phyloP scores from a whole-genome alignment of 2,329 filamentous ascomycete species.

The Stagonosporopsis vannaccii region DNA sequence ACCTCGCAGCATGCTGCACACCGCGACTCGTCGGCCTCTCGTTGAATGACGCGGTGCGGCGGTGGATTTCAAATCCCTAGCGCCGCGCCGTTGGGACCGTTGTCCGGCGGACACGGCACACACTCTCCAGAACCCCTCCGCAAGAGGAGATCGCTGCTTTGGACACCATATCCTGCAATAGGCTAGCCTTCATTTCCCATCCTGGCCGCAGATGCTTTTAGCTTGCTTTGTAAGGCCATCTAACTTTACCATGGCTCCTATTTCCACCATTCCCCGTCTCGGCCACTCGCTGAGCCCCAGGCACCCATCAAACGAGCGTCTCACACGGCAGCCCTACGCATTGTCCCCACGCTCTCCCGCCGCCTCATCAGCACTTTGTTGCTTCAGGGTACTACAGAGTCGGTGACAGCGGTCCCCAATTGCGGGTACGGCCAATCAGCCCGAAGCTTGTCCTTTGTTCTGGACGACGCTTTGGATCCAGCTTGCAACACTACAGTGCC shows the following conservation, averaged over 20 bases:
- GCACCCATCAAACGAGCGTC: conserved; percentile 27
- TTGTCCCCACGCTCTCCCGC: conserved; percentile 34
- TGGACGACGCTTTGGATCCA: conserved; percentile 5
- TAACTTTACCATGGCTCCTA: conserved; percentile 12
- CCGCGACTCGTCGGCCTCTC: conserved; percentile 30
- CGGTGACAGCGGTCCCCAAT: conserved; percentile 28
- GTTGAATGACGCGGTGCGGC: conserved; percentile 15
- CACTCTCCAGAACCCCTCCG: conserved; percentile 16
- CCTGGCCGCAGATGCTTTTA: conserved; percentile 22
- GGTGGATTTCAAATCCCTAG: conserved; percentile 27
- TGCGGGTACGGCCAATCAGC: conserved; percentile 28
- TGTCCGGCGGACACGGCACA: conserved; percentile 19
- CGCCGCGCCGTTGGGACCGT: conserved; percentile 22
- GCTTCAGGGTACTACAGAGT: conserved; percentile 25
- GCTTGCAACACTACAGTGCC: neutral
- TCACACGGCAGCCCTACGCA: conserved; percentile 40
- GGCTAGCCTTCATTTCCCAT: conserved; percentile 24
- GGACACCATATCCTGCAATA: conserved; percentile 33
- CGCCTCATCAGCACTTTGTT: conserved; percentile 41
- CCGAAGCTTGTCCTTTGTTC: conserved; percentile 32
- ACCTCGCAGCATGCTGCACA: conserved; percentile 29
- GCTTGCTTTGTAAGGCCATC: conserved; percentile 31
- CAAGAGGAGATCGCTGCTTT: conserved; percentile 28
- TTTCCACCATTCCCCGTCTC: conserved; percentile 13
- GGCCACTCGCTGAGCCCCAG: conserved; percentile 30